These are phyloP conservation scores for Fusarium napiforme DNA, from an alignment of 2,329 filamentous ascomycete species.

Conservation along the genomic window DNA sequence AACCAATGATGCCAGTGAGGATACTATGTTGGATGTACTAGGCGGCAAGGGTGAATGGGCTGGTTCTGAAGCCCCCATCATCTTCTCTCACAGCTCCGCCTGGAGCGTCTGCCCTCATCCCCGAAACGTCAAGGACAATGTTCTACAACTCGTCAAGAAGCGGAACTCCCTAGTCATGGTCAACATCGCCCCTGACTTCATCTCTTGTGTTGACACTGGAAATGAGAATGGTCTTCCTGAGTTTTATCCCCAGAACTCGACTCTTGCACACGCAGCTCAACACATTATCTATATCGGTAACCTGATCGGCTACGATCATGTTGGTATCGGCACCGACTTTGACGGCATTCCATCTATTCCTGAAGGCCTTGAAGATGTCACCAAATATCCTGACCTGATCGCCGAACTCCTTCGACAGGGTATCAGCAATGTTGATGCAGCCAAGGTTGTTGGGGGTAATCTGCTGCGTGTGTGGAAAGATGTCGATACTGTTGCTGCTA, in stretches of 20 bases:
- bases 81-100: constrained; percentile 89
- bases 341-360: constrained; percentile 79
- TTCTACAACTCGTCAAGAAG: constrained; percentile 79
- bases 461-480: constrained; percentile 85
- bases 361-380: constrained; percentile 83
- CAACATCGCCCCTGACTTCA: constrained; percentile 86
- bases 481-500: constrained; percentile 76
- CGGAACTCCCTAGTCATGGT: constrained; percentile 87
- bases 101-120: constrained; percentile 86
- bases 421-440: constrained; percentile 77
- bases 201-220: constrained; percentile 74
- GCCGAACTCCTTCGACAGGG: constrained; percentile 78
- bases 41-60: constrained; percentile 71
- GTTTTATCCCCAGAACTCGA: constrained; percentile 74
- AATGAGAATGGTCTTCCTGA: constrained; percentile 73
- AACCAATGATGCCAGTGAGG: constrained; percentile 58
- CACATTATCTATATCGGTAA: constrained; percentile 87
- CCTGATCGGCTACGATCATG: constrained; percentile 85
- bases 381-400: constrained; percentile 82
- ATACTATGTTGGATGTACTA: constrained; percentile 88
- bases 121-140: constrained; percentile 87
- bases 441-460: constrained; percentile 82
- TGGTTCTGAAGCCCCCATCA: constrained; percentile 82
- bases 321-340: constrained; percentile 90
- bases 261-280: constrained; percentile 78